Conservation (phyloP, 805 yeast species). For the Cyberlindnera euphorbiiphila region DNA sequence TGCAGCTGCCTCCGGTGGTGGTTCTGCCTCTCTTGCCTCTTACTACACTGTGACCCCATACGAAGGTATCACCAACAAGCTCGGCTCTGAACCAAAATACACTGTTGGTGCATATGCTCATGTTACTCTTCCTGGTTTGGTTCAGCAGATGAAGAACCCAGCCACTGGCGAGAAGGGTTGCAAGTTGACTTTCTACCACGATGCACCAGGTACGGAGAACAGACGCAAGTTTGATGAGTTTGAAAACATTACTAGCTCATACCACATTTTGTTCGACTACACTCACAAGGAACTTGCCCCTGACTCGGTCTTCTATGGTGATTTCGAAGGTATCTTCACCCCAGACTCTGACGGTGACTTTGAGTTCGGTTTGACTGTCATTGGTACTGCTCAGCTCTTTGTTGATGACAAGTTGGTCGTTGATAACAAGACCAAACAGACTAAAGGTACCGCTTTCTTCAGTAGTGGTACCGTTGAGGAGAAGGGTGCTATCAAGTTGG, state of each 20-base stretch:
- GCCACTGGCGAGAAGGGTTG: constrained; percentile 26
- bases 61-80: constrained; percentile 38
- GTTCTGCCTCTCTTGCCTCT: constrained; percentile 50
- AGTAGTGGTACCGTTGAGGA: constrained; percentile 55
- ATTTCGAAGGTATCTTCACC: constrained; percentile 39
- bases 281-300: constrained; percentile 20
- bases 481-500: constrained; percentile 33
- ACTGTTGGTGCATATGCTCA: constrained; percentile 35
- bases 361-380: constrained; percentile 46
- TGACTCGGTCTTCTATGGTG: constrained; percentile 37
- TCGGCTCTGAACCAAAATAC: constrained; percentile 26
- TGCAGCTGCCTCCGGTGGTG: constrained; percentile 55
- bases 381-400: constrained; percentile 53
- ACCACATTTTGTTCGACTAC: constrained; percentile 29
- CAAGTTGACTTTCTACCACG: constrained; percentile 25
- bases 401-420: constrained; percentile 48
- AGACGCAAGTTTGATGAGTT: constrained; percentile 30
- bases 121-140: constrained; percentile 33
- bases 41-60: constrained; percentile 47
- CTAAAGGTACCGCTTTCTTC: constrained; percentile 45
- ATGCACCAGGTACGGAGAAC: constrained; percentile 18
- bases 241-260: constrained; percentile 20
- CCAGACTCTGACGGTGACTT: constrained; percentile 46
- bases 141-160: constrained; percentile 20
- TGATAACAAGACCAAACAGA: constrained; percentile 52